Evolutionary conservation across 208 protist species (phyloP), one percentile per base, ranked within the genome.

Genomic region (Crithidia thermophila): DNA sequence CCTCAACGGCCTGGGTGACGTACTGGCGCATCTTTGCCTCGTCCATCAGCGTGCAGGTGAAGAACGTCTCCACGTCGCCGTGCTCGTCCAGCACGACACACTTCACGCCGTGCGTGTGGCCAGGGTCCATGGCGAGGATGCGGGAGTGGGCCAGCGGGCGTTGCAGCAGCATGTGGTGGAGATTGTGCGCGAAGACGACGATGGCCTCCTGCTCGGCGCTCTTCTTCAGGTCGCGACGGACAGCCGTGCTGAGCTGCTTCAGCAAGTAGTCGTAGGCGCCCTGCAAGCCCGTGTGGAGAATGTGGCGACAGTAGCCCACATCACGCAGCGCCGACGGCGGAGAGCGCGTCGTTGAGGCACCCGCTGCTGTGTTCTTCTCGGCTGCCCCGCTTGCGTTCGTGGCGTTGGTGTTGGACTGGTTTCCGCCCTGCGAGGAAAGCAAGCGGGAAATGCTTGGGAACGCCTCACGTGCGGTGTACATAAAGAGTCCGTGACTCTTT

Each of bases 61-160:
- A 95, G 61, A 75, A 82, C 9, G 75, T 83, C 10, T 91, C 68
- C 42, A 94, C 73, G 3, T 5, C 63, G 34, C 91, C 91, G 50
- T 80, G 72, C 60, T 90, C 86, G 65, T 90, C 78, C 27, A 96
- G 67, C 8, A 78, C 80, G 49, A 93, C 88, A 61, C 88, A 96
- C 75, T 96, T 96, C 46, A 91, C 82, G 36, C 91, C 91, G 66
- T 94, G 81, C 23, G 52, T 63, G 36, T 93, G 56, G 7, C 91
- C 91, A 11, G 91, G 91, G 73, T 96, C 91, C 85, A 96, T 93
- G 21, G 88, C 88, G 21, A 96, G 77, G 20, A 96, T 43, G 28
- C 85, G 82, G 2, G 84, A 81, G 45, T 81, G 67, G 16, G 78
- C 50, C 28, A 93, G 65, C 10, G 91, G 91, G 18, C 86, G 79